Percentiles rank a stretch among this genome's conserved stretches.
Evolutionary conservation across 306 rosid genomes (phyloP).

Genomic region (Crotalaria pallida): DNA sequence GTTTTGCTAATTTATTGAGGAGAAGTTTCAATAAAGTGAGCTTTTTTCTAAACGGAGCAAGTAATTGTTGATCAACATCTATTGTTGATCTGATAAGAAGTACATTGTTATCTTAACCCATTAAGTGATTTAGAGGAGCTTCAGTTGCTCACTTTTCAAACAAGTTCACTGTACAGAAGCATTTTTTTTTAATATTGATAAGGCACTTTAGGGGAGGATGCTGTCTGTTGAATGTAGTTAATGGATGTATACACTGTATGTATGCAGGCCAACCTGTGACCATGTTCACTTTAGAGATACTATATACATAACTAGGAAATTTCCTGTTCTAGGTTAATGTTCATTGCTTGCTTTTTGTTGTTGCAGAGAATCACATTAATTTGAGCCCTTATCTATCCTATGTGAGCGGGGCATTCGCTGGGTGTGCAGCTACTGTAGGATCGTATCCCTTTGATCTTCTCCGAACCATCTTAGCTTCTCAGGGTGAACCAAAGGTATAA

Average conservation of each 20-base stretch:
- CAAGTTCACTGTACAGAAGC: background rate
- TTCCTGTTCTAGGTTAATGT: slow-evolving; percentile 7
- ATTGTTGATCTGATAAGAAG: background rate
- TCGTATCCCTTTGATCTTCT: slow-evolving; percentile 99
- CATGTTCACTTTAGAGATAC: background rate
- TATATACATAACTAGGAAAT: background rate
- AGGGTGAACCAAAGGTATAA: slow-evolving; percentile 95
- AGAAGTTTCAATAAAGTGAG: background rate
- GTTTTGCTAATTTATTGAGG: background rate
- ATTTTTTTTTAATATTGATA: background rate
- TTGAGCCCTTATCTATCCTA: slow-evolving; percentile 90
- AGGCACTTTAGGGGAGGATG: background rate
- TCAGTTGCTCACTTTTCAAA: background rate
- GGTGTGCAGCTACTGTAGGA: slow-evolving; percentile 90
- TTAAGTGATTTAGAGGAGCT: background rate
- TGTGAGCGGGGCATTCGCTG: slow-evolving; percentile 87
- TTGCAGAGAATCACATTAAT: slow-evolving; percentile 78
- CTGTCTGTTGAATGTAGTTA: background rate
- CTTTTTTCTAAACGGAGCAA: background rate
- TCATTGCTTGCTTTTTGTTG: slow-evolving; percentile 20
- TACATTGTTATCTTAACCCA: background rate
- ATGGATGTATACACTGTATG: background rate
- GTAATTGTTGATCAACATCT: no score
- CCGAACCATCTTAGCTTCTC: slow-evolving; percentile 94
- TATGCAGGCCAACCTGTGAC: background rate